Base-by-base conservation (phyloP, 257 asterid genomes). In the Solanum chilense region DNA sequence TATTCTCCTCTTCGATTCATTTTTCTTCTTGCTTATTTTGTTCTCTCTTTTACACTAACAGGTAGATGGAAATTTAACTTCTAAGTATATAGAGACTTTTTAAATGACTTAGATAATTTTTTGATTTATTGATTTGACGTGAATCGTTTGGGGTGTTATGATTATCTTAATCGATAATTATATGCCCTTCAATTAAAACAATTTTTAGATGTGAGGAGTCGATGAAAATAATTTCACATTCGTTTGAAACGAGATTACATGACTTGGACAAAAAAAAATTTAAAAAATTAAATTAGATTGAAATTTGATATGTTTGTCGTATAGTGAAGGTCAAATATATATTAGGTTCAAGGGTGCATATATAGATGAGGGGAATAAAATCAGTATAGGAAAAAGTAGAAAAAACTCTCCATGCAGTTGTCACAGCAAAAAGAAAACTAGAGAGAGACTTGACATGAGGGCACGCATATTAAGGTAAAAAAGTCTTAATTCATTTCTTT, bases 381-480 rank as follows among this genome's bases (percentile, higher is more conserved):
- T 81, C 85, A 49, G 69, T 81, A 9, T 81, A 49, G 85, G 69
- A 29, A 29, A 47, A 80, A 49, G 85, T 29, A 18, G 20, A 5
- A 3, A n/a, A 78, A 78, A 77, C 16, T 78, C 6, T 78, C 84
- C 25, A 3, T 13, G 42, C 84, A 78, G 25, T 25, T 16, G 85
- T 49, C 85, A 80, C 85, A 80, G 27, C 29, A 81, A 49, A 45
- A 81, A 81, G 69, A 49, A 13, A 49, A 47, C 11, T 8, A 27
- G 69, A 47, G 64, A 31, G 45, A 20, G 69, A 81, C 85, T 81
- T 5, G 85, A 81, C 69, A 49, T 81, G 25, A 31, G 29, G 91
- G 92, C 92, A 90, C 92, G 84, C 92, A 88, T 49, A 87, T 90
- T 78, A 35, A 90, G 87, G 88, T 83, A 49, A 52, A 52, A 21